A percentile compares a stretch with the other conserved stretches of the same genome.
Evolutionary conservation across 1,284 basidiomycete species (phyloP).

Genomic region (Boletellus dicymbophilus): DNA sequence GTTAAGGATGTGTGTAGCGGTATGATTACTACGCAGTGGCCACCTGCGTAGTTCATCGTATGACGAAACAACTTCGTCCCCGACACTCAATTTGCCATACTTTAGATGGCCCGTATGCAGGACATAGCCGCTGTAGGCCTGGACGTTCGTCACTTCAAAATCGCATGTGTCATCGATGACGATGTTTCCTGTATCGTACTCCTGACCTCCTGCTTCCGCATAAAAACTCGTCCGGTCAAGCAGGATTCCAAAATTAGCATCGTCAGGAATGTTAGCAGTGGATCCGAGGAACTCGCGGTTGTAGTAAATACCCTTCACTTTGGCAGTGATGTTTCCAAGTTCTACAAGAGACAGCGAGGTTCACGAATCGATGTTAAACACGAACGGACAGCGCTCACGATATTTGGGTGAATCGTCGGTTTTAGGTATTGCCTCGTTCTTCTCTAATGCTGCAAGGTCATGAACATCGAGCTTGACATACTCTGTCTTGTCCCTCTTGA

Average conservation of each 20-base stretch:
- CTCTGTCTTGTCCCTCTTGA: constrained; percentile 71
- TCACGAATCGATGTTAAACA: not conserved
- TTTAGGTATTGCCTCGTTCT: constrained; percentile 81
- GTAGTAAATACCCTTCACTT: constrained; percentile 87
- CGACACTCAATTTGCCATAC: constrained; percentile 69
- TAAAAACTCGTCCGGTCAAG: constrained; percentile 98
- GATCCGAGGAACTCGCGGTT: constrained; percentile 76
- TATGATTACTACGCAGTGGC: constrained; percentile 98
- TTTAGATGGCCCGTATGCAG: constrained; percentile 90
- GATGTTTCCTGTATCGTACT: constrained; percentile 95
- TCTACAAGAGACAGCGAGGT: constrained; percentile 42
- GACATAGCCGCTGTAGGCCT: constrained; percentile 84
- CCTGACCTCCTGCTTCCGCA: constrained; percentile 97
- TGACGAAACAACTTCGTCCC: constrained; percentile 69
- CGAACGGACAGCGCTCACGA: constrained; percentile 45
- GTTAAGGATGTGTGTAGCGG: constrained; percentile 98
- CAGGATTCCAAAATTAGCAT: constrained; percentile 80
- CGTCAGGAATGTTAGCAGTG: constrained; percentile 65
- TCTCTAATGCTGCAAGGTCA: constrained; percentile 88
- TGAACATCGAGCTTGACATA: constrained; percentile 94
- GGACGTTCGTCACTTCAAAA: constrained; percentile 94
- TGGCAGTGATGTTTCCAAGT: constrained; percentile 75
- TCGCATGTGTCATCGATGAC: constrained; percentile 91
- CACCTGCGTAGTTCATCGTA: constrained; percentile 92
- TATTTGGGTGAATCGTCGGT: constrained; percentile 95